These are phyloP conservation scores for Sphagnum tenellum DNA, from an alignment of 225 moss, liverwort and hornwort genomes.

Conservation along the genomic window DNA sequence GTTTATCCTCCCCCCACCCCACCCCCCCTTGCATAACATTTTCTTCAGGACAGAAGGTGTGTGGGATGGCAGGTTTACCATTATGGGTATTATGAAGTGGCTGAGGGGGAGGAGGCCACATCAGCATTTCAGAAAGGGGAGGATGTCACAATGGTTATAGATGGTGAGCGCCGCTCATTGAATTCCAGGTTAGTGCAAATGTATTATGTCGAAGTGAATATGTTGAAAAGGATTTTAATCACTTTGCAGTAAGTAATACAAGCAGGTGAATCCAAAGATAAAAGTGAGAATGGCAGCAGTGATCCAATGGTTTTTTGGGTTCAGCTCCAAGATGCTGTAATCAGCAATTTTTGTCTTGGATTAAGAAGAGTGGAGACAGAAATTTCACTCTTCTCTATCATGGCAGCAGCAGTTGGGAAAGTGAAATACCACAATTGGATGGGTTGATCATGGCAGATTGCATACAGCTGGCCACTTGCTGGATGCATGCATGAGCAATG, in stretches of 20 bases:
- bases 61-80: constrained; percentile 44
- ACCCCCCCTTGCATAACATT: not conserved
- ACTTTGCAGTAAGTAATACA: no score
- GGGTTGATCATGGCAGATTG: constrained; percentile 24
- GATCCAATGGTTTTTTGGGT: no score
- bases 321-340: no score
- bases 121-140: constrained; percentile 35
- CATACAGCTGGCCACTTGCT: constrained; percentile 77
- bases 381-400: not conserved
- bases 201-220: no score
- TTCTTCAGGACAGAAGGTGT: not conserved
- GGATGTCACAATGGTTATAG: constrained; percentile 41
- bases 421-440: no score
- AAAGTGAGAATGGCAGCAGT: no score
- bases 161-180: constrained; percentile 28
- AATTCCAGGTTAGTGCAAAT: constrained; percentile 46
- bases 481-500: constrained; percentile 50
- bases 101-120: constrained; percentile 6
- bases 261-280: no score
- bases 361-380: constrained; percentile 3
- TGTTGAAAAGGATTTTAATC: no score
- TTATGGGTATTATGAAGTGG: constrained; percentile 34
- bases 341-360: not conserved
- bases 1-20: no score
- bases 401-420: not conserved